These are phyloP conservation scores for Colletotrichum incanum DNA, from an alignment of 2,329 filamentous ascomycete species.

Conservation along the genomic window DNA sequence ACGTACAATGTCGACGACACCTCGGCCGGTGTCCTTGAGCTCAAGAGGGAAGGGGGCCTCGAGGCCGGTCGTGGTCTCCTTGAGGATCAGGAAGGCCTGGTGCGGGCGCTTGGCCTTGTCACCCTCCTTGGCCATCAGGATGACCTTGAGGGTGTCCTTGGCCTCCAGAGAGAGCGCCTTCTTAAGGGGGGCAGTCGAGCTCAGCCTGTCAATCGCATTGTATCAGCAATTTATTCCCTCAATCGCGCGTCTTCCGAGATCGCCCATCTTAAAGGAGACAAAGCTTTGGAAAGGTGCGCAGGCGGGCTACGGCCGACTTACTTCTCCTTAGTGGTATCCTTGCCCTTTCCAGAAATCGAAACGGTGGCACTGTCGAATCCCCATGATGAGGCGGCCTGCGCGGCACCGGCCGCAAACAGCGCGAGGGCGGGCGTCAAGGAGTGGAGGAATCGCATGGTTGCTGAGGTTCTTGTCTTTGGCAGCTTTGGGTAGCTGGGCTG, in stretches of 20 bases:
- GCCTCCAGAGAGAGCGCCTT: slow-evolving; percentile 76
- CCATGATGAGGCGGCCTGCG: slow-evolving; percentile 75
- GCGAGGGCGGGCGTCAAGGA: slow-evolving; percentile 59
- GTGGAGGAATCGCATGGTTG: slow-evolving; percentile 59
- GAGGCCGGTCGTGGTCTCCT: slow-evolving; percentile 79
- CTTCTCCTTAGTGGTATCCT: slow-evolving; percentile 77
- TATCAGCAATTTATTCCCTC: slow-evolving; percentile 26
- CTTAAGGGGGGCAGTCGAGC: slow-evolving; percentile 71
- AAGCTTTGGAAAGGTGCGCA: slow-evolving; percentile 42
- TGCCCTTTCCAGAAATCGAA: slow-evolving; percentile 77
- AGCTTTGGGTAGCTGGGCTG: slow-evolving; percentile 35
- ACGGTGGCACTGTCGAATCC: slow-evolving; percentile 81
- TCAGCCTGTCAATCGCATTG: slow-evolving; percentile 65
- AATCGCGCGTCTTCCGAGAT: slow-evolving; percentile 40
- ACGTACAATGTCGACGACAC: slow-evolving; percentile 85
- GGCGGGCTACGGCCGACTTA: slow-evolving; percentile 56
- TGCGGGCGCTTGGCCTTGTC: slow-evolving; percentile 88
- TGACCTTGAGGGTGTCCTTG: slow-evolving; percentile 84
- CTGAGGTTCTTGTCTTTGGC: slow-evolving; percentile 42
- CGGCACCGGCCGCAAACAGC: slow-evolving; percentile 66
- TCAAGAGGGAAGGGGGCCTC: slow-evolving; percentile 90
- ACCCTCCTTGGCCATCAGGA: slow-evolving; percentile 85
- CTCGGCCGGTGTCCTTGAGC: slow-evolving; percentile 91
- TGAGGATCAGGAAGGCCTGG: slow-evolving; percentile 91
- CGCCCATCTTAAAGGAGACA: slow-evolving; percentile 22